Percentiles rank a stretch among this genome's conserved stretches.
Evolutionary conservation across 345 rosid genomes (phyloP).

Genomic region (Passiflora organensis): DNA sequence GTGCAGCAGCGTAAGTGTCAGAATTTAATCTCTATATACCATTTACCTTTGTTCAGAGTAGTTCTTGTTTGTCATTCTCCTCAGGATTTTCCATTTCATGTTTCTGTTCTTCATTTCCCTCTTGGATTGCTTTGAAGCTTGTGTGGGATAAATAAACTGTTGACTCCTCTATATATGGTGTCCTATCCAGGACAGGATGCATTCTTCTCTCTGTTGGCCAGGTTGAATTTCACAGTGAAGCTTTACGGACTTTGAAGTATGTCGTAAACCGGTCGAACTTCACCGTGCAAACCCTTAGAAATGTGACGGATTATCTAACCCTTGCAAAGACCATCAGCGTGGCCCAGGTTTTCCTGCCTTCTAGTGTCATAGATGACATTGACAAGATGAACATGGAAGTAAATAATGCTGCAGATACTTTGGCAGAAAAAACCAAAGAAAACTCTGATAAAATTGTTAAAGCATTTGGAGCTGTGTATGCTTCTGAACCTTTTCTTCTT

Average conservation of each 20-base stretch:
- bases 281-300: slow-evolving; percentile 69
- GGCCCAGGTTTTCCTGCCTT: slow-evolving; percentile 71
- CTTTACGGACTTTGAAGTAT: slow-evolving; percentile 64
- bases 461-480: slow-evolving; percentile 71
- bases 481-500: slow-evolving; percentile 4
- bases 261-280: slow-evolving; percentile 94
- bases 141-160: no score
- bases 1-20: slow-evolving; percentile 69
- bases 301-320: slow-evolving; percentile 79
- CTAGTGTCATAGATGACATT: slow-evolving; percentile 58
- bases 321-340: slow-evolving; percentile 88
- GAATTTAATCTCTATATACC: neutral
- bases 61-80: neutral
- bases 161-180: slow-evolving; percentile 12
- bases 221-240: slow-evolving; percentile 72
- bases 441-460: slow-evolving; percentile 61
- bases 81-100: no score
- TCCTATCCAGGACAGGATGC: slow-evolving; percentile 66
- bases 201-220: slow-evolving; percentile 91
- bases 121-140: no score
- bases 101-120: neutral
- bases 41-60: neutral
- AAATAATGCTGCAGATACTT: slow-evolving; percentile 59
- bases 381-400: slow-evolving; percentile 75
- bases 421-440: slow-evolving; percentile 61